Base-by-base conservation (phyloP, 176 grass and related monocot genomes). In the Raddia guianensis region DNA sequence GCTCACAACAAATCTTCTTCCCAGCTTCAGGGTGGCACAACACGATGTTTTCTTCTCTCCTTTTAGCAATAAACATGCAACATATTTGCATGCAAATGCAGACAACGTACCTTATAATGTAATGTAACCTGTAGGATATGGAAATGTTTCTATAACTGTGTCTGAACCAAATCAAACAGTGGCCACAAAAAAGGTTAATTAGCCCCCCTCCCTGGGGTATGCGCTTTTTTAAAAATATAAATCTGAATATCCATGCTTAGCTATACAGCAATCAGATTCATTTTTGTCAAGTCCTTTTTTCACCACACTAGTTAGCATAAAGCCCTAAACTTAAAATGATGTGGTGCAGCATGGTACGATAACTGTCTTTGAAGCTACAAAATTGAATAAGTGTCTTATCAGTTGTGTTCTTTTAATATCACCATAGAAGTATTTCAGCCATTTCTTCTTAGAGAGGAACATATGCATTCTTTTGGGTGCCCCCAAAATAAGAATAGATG, bases 361-460 rank as follows among this genome's bases (percentile, higher is more conserved):
- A 20, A 12, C 21, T 10, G 12, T 61, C 20, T 32, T 76, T 49
- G 15, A 15, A 60, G 72, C 18, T 67, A 7, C 20, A 83, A 49
- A 67, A 56, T 64, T 27, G 4, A 9, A 56, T 64, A 73, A 63
- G 19, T 19, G 48, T 40, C 2, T 56, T 9, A 71, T 8, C 27
- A 57, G 52, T 49, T 5, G 63, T 76, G 12, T 49, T 83, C 8
- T 9, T 42, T 62, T 63, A 16, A 78, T 58, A 48, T 16, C 69
- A 65, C 20, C 44, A 27, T 13, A 62, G 1, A 70, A 76, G 18
- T 0, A 47, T 85, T 79, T 40, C n/a, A 70, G 70, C 9, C 1
- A 47, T 85, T 79, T 40, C n/a, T 72, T 16, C 9, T 82, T 62
- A 62, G n/a, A 11, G 49, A 59, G 44, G 35, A 82, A 50, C 12